phyloP scores from a whole-genome alignment of 2,329 filamentous ascomycete species.

The Aureobasidium sp. region DNA sequence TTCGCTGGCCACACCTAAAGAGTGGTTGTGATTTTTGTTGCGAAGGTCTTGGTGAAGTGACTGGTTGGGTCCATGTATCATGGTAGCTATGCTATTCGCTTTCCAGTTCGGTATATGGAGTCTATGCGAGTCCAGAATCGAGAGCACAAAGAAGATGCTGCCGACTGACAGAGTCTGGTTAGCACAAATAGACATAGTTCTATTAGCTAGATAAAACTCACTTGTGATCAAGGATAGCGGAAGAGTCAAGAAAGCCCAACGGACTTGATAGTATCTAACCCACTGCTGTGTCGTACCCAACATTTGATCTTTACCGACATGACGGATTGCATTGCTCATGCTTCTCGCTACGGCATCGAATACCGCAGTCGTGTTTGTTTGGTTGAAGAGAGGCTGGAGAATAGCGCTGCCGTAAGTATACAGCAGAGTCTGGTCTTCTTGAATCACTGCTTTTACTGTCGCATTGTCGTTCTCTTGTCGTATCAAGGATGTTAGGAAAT shows the following conservation, averaged over 20 bases:
- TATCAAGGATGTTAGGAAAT: neutral
- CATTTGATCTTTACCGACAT: neutral
- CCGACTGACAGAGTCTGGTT: neutral
- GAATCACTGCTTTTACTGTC: neutral
- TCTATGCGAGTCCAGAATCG: neutral
- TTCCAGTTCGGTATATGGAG: neutral
- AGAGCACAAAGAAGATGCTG: neutral
- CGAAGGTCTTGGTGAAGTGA: neutral
- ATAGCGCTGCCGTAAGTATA: neutral
- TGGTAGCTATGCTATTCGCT: neutral
- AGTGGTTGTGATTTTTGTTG: neutral
- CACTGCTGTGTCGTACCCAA: neutral
- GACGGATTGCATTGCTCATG: conserved; percentile 2
- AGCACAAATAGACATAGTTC: neutral
- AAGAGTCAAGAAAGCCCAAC: neutral
- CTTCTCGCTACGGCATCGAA: neutral
- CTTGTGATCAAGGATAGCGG: neutral
- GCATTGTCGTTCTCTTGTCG: neutral
- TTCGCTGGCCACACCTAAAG: neutral
- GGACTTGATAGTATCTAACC: neutral
- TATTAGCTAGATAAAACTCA: neutral
- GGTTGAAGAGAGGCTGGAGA: neutral
- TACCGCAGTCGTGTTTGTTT: neutral
- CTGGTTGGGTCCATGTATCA: neutral
- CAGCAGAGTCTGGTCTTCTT: neutral